Evolutionary conservation across 192 early-diverging fungal genomes (phyloP).

Genomic region (Lunasporangiospora selenospora): DNA sequence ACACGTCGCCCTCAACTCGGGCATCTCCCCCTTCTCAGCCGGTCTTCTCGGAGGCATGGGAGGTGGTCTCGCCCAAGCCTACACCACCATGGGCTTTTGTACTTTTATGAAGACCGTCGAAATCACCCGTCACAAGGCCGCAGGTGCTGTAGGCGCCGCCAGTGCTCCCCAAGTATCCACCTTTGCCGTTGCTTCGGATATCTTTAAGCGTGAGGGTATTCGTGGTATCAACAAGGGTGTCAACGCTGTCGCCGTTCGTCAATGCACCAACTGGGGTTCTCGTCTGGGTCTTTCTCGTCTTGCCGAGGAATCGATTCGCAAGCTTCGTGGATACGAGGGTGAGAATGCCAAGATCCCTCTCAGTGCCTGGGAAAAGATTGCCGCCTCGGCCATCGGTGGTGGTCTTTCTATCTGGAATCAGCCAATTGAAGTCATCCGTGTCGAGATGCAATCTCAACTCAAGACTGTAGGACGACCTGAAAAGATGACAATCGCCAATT

Average conservation of each 20-base stretch:
- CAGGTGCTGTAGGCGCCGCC: too few relatives aligned
- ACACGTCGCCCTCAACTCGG: slow-evolving; percentile 56
- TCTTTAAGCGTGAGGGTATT: slow-evolving; percentile 93
- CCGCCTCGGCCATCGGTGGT: slow-evolving; percentile 88
- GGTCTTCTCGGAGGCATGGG: slow-evolving; percentile 94
- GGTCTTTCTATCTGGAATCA: slow-evolving; percentile 98
- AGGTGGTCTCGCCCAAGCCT: slow-evolving; percentile 95
- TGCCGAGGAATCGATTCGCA: slow-evolving; percentile 74
- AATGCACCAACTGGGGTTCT: slow-evolving; percentile 99
- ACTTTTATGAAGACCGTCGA: slow-evolving; percentile 99
- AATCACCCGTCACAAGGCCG: slow-evolving; percentile 93
- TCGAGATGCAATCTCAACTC: slow-evolving; percentile 98
- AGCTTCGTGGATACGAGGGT: slow-evolving; percentile 54
- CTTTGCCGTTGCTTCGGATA: slow-evolving; percentile 84
- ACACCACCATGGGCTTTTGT: slow-evolving; percentile 99
- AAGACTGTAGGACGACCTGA: slow-evolving; percentile 88
- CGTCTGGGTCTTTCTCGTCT: slow-evolving; percentile 86
- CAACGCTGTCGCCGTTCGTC: slow-evolving; percentile 96
- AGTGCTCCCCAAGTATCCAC: slow-evolving; percentile 75
- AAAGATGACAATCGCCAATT: slow-evolving; percentile 87
- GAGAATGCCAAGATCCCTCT: slow-evolving; percentile 49
- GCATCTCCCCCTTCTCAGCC: slow-evolving; percentile 66
- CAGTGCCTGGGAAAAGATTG: slow-evolving; percentile 64
- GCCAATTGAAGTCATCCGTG: slow-evolving; percentile 98
- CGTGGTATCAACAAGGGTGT: slow-evolving; percentile 98